Conservation (phyloP, 768 basidiomycete species). For the Agaricus blazei region DNA sequence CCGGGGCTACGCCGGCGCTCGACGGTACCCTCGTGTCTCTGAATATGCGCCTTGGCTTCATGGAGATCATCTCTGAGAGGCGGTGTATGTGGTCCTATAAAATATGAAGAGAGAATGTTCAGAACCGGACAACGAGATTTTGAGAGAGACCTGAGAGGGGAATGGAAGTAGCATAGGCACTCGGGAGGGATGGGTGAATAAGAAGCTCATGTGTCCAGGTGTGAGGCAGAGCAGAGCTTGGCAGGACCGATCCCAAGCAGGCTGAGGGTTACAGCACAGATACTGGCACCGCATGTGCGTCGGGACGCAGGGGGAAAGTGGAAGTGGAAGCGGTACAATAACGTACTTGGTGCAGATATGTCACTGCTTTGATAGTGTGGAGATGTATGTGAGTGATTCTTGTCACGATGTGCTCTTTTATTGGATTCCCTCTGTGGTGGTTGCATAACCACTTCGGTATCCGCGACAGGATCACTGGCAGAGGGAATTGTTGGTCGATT, state of each 20-base stretch:
- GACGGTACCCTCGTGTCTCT: not conserved
- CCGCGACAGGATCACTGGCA: not conserved
- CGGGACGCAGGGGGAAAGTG: slow-evolving; percentile 27
- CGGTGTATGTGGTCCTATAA: slow-evolving; percentile 7
- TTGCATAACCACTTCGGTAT: slow-evolving; percentile 1
- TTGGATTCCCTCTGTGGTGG: not conserved
- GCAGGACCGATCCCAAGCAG: not conserved
- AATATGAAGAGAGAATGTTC: slow-evolving; percentile 7
- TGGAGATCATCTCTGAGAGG: slow-evolving; percentile 9
- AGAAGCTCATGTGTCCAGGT: not conserved
- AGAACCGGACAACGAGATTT: slow-evolving; percentile 9
- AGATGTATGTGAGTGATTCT: slow-evolving; percentile 24
- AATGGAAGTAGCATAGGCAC: slow-evolving; percentile 5
- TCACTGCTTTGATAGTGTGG: slow-evolving; percentile 25
- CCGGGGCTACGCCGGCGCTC: slow-evolving; percentile 5
- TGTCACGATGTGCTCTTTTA: slow-evolving; percentile 19
- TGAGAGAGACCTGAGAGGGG: slow-evolving; percentile 11
- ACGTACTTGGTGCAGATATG: slow-evolving; percentile 53
- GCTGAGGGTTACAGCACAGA: not conserved
- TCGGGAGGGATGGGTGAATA: not conserved
- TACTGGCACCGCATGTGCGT: slow-evolving; percentile 23
- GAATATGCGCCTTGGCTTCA: not conserved
- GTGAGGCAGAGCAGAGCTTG: not conserved
- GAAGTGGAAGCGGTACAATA: slow-evolving; percentile 49
- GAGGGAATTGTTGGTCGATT: slow-evolving; percentile 1